phyloP scores from a whole-genome alignment of 139 green algal species.

The Closterium sp. region DNA sequence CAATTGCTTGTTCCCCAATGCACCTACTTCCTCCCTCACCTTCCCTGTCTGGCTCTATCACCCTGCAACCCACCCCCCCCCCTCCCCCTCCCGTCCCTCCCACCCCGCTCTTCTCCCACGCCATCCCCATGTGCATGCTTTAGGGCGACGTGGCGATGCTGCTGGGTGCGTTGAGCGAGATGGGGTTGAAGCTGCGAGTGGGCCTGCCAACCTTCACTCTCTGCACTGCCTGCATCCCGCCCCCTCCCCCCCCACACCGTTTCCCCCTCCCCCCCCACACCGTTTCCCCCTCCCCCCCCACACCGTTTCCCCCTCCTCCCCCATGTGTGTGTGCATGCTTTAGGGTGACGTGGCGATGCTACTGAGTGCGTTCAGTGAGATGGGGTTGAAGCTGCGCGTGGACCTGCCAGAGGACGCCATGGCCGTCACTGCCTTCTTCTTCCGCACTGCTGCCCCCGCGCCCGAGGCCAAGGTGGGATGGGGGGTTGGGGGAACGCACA shows the following conservation, averaged over 20 bases:
- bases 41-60: too few relatives aligned
- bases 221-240: too few relatives aligned
- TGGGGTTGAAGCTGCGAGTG: conserved; percentile 43
- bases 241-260: not conserved
- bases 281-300: not conserved
- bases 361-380: conserved; percentile 50
- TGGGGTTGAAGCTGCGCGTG: conserved; percentile 43
- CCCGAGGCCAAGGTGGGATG: not conserved
- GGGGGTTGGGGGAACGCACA: too few relatives aligned
- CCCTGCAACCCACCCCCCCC: too few relatives aligned
- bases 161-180: conserved; percentile 51
- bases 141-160: conserved; percentile 40
- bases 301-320: not conserved
- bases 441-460: conserved; percentile 37
- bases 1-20: too few relatives aligned
- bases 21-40: too few relatives aligned
- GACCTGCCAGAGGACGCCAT: conserved; percentile 50
- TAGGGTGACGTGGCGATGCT: conserved; percentile 39
- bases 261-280: not conserved
- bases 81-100: too few relatives aligned
- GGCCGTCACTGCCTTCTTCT: conserved; percentile 51
- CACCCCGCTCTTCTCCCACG: not conserved
- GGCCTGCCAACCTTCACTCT: conserved; percentile 47
- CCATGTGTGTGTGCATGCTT: not conserved
- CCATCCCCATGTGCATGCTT: not conserved